A percentile compares a stretch with the other conserved stretches of the same genome.
Evolutionary conservation across 2,329 filamentous ascomycete species (phyloP).

Genomic region (Ceratocystis colombiana): DNA sequence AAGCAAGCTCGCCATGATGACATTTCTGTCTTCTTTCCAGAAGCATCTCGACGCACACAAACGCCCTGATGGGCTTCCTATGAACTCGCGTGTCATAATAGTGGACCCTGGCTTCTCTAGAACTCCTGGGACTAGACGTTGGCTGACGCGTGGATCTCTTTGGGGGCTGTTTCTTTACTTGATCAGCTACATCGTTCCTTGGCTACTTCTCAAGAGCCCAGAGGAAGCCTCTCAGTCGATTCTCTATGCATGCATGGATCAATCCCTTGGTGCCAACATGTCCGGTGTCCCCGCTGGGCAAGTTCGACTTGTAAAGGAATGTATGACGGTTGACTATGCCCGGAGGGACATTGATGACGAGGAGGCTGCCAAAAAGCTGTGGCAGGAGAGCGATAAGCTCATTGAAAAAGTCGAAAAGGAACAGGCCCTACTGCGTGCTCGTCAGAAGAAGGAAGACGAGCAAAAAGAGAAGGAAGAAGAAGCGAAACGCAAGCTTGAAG

Average conservation of each 20-base stretch:
- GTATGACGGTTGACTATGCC: slow-evolving; percentile 61
- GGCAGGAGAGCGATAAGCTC: slow-evolving; percentile 78
- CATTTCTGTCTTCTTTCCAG: slow-evolving; percentile 83
- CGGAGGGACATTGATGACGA: slow-evolving; percentile 69
- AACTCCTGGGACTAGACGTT: slow-evolving; percentile 78
- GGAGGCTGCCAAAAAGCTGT: slow-evolving; percentile 69
- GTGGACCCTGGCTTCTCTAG: slow-evolving; percentile 78
- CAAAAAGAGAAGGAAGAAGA: slow-evolving; percentile 32
- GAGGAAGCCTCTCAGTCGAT: slow-evolving; percentile 78
- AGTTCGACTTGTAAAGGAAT: slow-evolving; percentile 78
- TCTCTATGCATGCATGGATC: slow-evolving; percentile 76
- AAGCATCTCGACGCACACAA: slow-evolving; percentile 80
- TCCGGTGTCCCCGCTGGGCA: slow-evolving; percentile 47
- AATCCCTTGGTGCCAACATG: slow-evolving; percentile 38
- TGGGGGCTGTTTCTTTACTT: slow-evolving; percentile 71
- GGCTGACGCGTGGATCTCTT: slow-evolving; percentile 75
- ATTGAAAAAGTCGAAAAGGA: slow-evolving; percentile 75
- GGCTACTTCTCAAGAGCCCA: slow-evolving; percentile 79
- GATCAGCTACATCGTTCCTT: slow-evolving; percentile 66
- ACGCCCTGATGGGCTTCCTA: slow-evolving; percentile 70
- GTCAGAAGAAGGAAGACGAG: slow-evolving; percentile 34
- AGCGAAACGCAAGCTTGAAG: slow-evolving; percentile 30
- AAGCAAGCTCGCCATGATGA: slow-evolving; percentile 71
- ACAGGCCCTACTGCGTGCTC: slow-evolving; percentile 50
- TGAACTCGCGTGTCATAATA: slow-evolving; percentile 72